Percentiles rank a stretch among this genome's conserved stretches.
Conservation (phyloP, 2,329 filamentous ascomycete genomes). For the Fusarium nanum region DNA sequence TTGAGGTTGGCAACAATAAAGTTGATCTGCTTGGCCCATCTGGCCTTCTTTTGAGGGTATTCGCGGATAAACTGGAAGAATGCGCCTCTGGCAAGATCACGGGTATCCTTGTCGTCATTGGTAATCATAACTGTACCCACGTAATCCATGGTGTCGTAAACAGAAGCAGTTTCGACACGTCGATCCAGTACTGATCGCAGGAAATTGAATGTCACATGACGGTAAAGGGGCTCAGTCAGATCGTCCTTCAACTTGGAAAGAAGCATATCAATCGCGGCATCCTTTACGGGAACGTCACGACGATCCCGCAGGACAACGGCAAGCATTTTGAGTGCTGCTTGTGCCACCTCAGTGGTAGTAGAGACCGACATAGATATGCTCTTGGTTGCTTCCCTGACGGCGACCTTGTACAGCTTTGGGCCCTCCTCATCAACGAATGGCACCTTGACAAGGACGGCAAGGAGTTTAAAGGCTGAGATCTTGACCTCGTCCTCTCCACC, state of each 20-base stretch:
- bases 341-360: constrained; percentile 84
- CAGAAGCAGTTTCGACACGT: constrained; percentile 83
- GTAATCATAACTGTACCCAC: constrained; percentile 94
- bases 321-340: constrained; percentile 89
- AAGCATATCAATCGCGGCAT: constrained; percentile 84
- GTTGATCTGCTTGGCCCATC: constrained; percentile 88
- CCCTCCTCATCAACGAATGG: constrained; percentile 80
- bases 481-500: constrained; percentile 92
- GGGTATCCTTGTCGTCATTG: constrained; percentile 88
- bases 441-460: constrained; percentile 86
- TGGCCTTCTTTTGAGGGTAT: constrained; percentile 90
- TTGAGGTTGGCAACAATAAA: constrained; percentile 93
- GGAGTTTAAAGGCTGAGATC: constrained; percentile 84
- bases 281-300: constrained; percentile 78
- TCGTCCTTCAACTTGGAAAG: constrained; percentile 86
- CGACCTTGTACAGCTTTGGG: constrained; percentile 74
- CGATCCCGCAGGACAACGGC: constrained; percentile 87
- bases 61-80: constrained; percentile 96
- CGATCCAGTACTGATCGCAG: constrained; percentile 86
- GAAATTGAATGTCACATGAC: constrained; percentile 95
- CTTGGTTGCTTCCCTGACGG: constrained; percentile 85
- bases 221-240: constrained; percentile 89
- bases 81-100: constrained; percentile 86
- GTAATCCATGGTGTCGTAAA: constrained; percentile 93
- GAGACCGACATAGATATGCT: constrained; percentile 80